These are phyloP conservation scores for Lasiodiplodia theobromae DNA, from an alignment of 2,329 filamentous ascomycete genomes.

Conservation along the genomic window DNA sequence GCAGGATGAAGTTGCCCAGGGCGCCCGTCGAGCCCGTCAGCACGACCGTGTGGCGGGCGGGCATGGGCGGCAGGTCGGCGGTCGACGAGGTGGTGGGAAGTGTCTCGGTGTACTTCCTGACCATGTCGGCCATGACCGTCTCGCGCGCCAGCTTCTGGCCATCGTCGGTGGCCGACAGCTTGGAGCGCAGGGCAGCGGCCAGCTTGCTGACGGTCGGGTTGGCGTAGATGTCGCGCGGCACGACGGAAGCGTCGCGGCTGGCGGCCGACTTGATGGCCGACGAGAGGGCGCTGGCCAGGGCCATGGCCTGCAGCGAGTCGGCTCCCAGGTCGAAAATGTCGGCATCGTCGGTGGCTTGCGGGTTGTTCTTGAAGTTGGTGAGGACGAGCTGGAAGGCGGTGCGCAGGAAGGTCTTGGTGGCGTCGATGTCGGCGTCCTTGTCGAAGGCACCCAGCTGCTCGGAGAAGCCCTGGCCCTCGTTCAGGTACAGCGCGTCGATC, in stretches of 20 bases:
- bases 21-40: constrained; percentile 34
- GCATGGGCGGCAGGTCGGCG: constrained; percentile 4
- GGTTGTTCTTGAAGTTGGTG: constrained; percentile 15
- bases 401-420: constrained; percentile 32
- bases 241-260: constrained; percentile 33
- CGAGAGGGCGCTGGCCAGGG: constrained; percentile 35
- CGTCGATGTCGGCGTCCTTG: constrained; percentile 16
- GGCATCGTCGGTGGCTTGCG: constrained; percentile 34
- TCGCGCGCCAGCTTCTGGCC: constrained; percentile 31
- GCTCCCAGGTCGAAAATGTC: constrained; percentile 45
- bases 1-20: constrained; percentile 33
- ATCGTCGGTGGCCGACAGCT: constrained; percentile 29
- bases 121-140: constrained; percentile 38
- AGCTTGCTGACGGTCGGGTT: constrained; percentile 41
- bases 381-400: constrained; percentile 32
- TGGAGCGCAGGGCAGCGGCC: constrained; percentile 31
- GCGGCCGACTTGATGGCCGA: constrained; percentile 33
- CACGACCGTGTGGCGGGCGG: constrained; percentile 29
- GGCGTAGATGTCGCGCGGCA: constrained; percentile 42
- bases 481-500: constrained; percentile 54
- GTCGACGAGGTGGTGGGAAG: constrained; percentile 28
- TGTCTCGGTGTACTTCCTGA: constrained; percentile 40
- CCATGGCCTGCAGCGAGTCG: constrained; percentile 44
- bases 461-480: constrained; percentile 20
- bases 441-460: constrained; percentile 26